phyloP scores from a whole-genome alignment of 2,329 filamentous ascomycete genomes.

The Lecanicillium sp. region DNA sequence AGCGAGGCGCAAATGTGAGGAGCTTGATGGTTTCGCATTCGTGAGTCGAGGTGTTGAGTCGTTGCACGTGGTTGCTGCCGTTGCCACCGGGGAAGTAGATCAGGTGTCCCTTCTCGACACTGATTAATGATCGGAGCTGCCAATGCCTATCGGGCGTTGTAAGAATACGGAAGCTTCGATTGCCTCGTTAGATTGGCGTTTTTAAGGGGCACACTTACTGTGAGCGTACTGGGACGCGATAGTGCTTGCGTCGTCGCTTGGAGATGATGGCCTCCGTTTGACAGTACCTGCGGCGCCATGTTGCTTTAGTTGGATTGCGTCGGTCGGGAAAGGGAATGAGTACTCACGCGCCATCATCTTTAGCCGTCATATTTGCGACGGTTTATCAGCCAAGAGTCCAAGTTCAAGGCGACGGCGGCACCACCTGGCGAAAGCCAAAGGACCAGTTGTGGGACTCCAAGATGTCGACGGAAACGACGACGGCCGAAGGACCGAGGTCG shows the following conservation, averaged over 20 bases:
- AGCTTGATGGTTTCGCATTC: conserved; percentile 67
- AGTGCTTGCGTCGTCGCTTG: conserved; percentile 55
- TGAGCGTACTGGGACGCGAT: conserved; percentile 57
- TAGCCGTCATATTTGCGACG: conserved; percentile 6
- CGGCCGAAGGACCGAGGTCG: not conserved
- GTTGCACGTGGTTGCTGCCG: conserved; percentile 57
- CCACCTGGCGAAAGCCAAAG: conserved; percentile 8
- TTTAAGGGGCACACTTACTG: conserved; percentile 42
- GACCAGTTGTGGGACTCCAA: conserved; percentile 1
- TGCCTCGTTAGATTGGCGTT: conserved; percentile 13
- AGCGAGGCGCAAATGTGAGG: conserved; percentile 69
- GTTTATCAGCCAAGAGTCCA: conserved; percentile 4
- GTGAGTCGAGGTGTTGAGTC: conserved; percentile 59
- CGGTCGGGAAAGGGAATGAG: not conserved
- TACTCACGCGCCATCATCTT: conserved; percentile 7
- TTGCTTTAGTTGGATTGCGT: conserved; percentile 3
- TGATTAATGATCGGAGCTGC: conserved; percentile 86
- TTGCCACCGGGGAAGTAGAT: conserved; percentile 79
- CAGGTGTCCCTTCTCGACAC: conserved; percentile 65
- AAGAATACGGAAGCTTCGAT: too few relatives aligned
- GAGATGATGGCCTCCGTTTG: conserved; percentile 60
- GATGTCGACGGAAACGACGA: conserved; percentile 6
- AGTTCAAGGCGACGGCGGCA: conserved; percentile 2
- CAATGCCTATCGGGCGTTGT: conserved; percentile 71
- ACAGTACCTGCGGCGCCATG: conserved; percentile 43